Base-by-base conservation (phyloP, 768 basidiomycete genomes). In the Russula olivacea region DNA sequence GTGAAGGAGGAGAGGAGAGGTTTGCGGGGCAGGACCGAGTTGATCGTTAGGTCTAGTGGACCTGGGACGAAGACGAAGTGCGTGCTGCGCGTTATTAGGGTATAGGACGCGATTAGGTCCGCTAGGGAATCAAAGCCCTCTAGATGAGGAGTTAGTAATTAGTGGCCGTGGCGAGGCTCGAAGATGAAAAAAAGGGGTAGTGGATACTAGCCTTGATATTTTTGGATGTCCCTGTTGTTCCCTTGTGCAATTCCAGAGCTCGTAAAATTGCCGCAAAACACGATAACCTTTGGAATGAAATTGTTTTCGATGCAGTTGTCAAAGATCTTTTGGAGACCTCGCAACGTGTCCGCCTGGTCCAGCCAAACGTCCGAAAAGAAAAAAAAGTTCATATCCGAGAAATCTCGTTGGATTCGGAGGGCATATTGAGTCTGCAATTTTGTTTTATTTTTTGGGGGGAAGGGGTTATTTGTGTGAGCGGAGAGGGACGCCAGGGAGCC, bases 21-120 rank as follows among this genome's bases (percentile, higher is more conserved):
- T 45, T 85, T 84, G 36, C 92, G 86, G 32, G 97, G 97, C 14
- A 97, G 76, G 23, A 87, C 83, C 11, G 87, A 80, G 59, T 92
- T 92, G 59, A 89, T 78, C 1, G 89, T 86, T 28, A 96, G 81
- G 75, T 99, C 97, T 55, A 91, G 77, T 2, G 97, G 97, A 7
- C 97, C 97, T 6, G 97, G 97, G 23, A 98, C 88, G 66, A 99
- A 85, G 58, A 98, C 83, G 73, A 98, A 97, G 71, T 95, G 92
- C 0, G 94, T 93, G 49, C 76, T 76, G 7, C 86, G 82, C 23
- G 86, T 83, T 55, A 98, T 87, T 50, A 80, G 72, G 2, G 92
- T 88, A 70, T 93, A 97, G 7, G 85, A 81, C 6, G 85, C 78
- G 62, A 99, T 87, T 36, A 98, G 79, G 67, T 93, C 91, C 5